Evolutionary conservation across 2,329 filamentous ascomycete genomes (phyloP), one percentile per base, ranked within the genome.

Genomic region (Epichloe uncinata): DNA sequence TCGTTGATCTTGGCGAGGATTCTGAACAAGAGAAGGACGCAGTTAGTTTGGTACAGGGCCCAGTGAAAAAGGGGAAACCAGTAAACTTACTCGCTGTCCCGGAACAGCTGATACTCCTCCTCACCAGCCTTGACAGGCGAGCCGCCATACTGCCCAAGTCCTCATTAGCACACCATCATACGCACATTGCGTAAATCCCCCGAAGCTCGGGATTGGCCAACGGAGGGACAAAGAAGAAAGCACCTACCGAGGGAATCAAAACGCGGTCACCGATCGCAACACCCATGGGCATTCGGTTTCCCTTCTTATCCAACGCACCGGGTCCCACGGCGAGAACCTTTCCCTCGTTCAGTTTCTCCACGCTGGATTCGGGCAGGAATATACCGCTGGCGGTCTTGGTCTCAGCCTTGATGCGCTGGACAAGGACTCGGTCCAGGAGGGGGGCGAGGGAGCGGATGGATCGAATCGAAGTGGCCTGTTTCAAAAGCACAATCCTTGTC

Each of bases 1-100:
- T 97, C 91, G 73, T 88, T 95, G 80, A 98, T 95, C 85, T 97
- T 98, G 69, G 93, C 93, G 54, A 98, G 82, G 60, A 98, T 87
- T 70, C 91, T 96, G 20, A 9, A n/a, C 15, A 37, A 30, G 30
- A 22, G 5, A 6, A 6, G 22, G 22, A 26, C 22, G 6, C 6
- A 12, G 9, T 45, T 45, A 45, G 43, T 37, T 5, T 22, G 8
- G 41, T 33, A 34, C 7, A 42, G 2, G 15, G 12, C 6, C 22
- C 15, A 5, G 15, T 44, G 13, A n/a, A 34, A 5, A 1, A 4
- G 12, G 6, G 4, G 16, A 16, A 16, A 11, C 16, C 15, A 18
- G 15, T 11, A 36, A 45, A 85, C 90, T 73, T 83, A 97, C 91
- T 98, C 93, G 75, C 89, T 86, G 73, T 98, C 93, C 64, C 93